Evolutionary conservation across 768 basidiomycete species (phyloP), one percentile per base, ranked within the genome.

Genomic region (Boletus edulis): DNA sequence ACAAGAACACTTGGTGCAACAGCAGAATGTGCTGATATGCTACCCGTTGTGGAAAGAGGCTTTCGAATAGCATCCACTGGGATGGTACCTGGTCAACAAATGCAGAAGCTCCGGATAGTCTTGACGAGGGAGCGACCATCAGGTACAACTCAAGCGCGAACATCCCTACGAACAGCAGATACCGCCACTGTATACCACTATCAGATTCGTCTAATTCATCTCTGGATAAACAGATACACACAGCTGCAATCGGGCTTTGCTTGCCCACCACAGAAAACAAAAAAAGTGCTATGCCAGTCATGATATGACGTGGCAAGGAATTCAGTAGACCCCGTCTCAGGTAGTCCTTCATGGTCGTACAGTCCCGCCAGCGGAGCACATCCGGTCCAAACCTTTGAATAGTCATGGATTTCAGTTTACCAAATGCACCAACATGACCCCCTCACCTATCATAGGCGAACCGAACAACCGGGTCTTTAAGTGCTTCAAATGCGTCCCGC

Each of bases 371-470:
- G 2, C 54, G 65, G 24, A 89, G 59, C 5, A 85, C 87, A 32
- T 83, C 83, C 12, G 89, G 85, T 0, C 92, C 92, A 63, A 94
- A 94, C 57, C 90, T 91, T 24, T 5, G 24, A 24, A 2, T 22
- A 46, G 39, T 43, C 40, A 34, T n/a, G 20, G 0, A 27, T 2
- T 24, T 47, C 22, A 51, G 29, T 12, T 18, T 7, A 22, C 38
- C 9, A 15, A 8, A 38, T 15, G 29, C 17, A 41, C n/a, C 42
- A 29, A 38, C 14, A 46, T 0, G 18, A 67, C 81, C 13, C 14
- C 34, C 34, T 49, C 61, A 89, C 87, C 91, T 79, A 64, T 94
- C 92, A 67, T 94, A 94, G 0, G 91, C 92, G 74, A 92, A 94
- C 46, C 91, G 72, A 43, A 84, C 84, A 10, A 81, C 76, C 4